These are phyloP conservation scores for Pseudogymnoascus sp. DNA, from an alignment of 2,329 filamentous ascomycete genomes.

Conservation along the genomic window DNA sequence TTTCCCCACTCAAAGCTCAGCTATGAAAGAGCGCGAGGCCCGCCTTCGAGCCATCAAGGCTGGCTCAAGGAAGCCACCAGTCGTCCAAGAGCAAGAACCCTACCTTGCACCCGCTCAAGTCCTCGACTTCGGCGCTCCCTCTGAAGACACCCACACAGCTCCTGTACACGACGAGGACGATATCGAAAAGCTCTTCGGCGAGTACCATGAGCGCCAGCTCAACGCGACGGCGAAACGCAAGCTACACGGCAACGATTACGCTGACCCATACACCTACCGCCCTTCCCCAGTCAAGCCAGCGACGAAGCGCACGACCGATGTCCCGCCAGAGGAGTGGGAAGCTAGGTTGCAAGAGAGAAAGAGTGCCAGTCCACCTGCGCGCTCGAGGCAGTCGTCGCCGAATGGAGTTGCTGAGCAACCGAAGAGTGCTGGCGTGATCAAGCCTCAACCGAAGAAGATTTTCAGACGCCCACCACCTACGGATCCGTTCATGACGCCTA, in stretches of 20 bases:
- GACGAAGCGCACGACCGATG: neutral
- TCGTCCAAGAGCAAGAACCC: constrained; percentile 11
- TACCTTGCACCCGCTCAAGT: constrained; percentile 14
- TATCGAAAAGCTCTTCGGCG: constrained; percentile 14
- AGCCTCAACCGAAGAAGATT: neutral
- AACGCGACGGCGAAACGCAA: neutral
- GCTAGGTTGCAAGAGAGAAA: neutral
- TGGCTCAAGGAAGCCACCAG: neutral
- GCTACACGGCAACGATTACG: neutral
- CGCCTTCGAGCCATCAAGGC: constrained; percentile 31
- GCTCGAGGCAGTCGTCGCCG: neutral
- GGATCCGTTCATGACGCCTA: neutral
- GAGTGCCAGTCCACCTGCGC: neutral
- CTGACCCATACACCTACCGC: neutral
- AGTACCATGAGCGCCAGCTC: constrained; percentile 10
- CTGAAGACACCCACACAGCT: neutral
- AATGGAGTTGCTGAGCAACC: neutral
- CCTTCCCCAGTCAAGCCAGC: neutral
- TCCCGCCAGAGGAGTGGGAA: neutral
- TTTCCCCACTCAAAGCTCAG: constrained; percentile 15
- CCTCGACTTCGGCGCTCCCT: constrained; percentile 17
- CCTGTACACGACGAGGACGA: constrained; percentile 23
- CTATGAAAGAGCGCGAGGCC: constrained; percentile 32
- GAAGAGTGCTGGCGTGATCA: neutral
- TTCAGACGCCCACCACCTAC: neutral